These are phyloP conservation scores for Flagelloscypha sp. DNA, from an alignment of 768 basidiomycete species.

Conservation along the genomic window DNA sequence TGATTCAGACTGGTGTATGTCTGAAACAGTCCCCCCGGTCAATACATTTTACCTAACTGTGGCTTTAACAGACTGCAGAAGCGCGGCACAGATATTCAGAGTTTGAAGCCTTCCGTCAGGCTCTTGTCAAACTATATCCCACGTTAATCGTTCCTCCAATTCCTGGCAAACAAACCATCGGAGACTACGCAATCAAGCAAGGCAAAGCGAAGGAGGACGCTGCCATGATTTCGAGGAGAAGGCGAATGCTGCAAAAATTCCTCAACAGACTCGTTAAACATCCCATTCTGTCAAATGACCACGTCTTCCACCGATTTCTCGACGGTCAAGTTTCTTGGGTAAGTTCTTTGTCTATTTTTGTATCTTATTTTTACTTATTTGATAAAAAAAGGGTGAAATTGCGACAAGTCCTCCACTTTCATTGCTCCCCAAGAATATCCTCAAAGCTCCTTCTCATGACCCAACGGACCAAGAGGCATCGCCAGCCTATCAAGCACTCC, in stretches of 20 bases:
- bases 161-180: slow-evolving; percentile 90
- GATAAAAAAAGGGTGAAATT: slow-evolving; percentile 65
- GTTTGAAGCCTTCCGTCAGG: slow-evolving; percentile 86
- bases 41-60: slow-evolving; percentile 9
- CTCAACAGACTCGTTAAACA: slow-evolving; percentile 83
- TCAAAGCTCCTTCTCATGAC: slow-evolving; percentile 92
- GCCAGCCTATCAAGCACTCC: slow-evolving; percentile 73
- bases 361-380: no score
- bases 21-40: slow-evolving; percentile 7
- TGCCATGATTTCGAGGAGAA: slow-evolving; percentile 82
- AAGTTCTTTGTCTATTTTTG: slow-evolving; percentile 19
- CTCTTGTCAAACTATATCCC: slow-evolving; percentile 82
- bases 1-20: slow-evolving; percentile 80
- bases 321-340: slow-evolving; percentile 97
- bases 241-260: slow-evolving; percentile 93
- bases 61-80: slow-evolving; percentile 59
- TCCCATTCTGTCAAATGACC: slow-evolving; percentile 92
- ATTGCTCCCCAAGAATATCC: slow-evolving; percentile 86
- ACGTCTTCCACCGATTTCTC: slow-evolving; percentile 92
- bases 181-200: slow-evolving; percentile 96
- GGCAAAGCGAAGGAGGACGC: slow-evolving; percentile 95
- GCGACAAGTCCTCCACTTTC: slow-evolving; percentile 89
- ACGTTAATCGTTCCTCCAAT: slow-evolving; percentile 97
- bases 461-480: slow-evolving; percentile 75
- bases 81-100: slow-evolving; percentile 92